Conservation (phyloP, 495 filamentous ascomycete genomes). For the Evansstolkia leycettana region DNA sequence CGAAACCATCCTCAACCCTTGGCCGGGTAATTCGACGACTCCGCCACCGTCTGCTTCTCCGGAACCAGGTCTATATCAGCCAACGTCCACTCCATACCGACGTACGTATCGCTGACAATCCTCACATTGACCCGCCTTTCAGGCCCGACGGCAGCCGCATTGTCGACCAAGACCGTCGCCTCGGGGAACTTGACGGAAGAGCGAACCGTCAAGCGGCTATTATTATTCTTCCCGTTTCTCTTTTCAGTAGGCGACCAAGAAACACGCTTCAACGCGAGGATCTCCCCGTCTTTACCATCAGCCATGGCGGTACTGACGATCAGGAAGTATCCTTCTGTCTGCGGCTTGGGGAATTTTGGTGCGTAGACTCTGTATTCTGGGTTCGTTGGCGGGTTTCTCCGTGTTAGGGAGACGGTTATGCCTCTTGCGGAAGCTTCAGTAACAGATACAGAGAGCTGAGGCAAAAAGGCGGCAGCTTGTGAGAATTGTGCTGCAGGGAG, state of each 20-base stretch:
- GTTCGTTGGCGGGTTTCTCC: conserved; percentile 51
- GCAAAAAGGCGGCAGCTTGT: conserved; percentile 49
- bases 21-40: conserved; percentile 11
- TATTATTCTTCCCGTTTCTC: conserved; percentile 11
- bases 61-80: conserved; percentile 12
- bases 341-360: conserved; percentile 83
- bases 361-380: conserved; percentile 65
- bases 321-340: conserved; percentile 90
- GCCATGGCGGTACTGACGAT: conserved; percentile 40
- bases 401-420: conserved; percentile 49
- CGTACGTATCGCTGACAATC: conserved; percentile 77
- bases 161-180: conserved; percentile 14
- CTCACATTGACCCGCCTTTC: conserved; percentile 51
- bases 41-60: conserved; percentile 12
- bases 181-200: conserved; percentile 51
- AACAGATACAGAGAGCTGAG: conserved; percentile 54
- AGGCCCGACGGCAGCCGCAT: conserved; percentile 7
- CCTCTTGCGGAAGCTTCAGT: conserved; percentile 44
- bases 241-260: conserved; percentile 47
- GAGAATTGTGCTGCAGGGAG: conserved; percentile 28
- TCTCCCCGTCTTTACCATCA: conserved; percentile 53
- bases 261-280: conserved; percentile 74
- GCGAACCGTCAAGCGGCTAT: conserved; percentile 13
- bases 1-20: conserved; percentile 7
- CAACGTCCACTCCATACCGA: conserved; percentile 59